Evolutionary conservation across 257 asterid genomes (phyloP).

Genomic region (Primulina tabacum): DNA sequence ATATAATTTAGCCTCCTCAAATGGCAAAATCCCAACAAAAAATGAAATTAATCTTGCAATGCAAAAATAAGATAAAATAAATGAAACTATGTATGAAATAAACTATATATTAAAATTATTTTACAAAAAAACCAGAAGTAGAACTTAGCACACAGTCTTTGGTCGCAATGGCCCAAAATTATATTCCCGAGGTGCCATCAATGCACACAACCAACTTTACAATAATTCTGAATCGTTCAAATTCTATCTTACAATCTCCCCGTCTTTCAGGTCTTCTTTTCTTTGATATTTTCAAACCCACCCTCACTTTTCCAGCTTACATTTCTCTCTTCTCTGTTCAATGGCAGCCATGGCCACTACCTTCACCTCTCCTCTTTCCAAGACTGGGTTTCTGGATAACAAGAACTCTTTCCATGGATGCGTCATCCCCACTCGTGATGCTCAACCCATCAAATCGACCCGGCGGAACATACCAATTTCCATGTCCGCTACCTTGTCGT

Average conservation of each 20-base stretch:
- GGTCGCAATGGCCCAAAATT: no score
- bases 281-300: conserved; percentile 34
- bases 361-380: conserved; percentile 50
- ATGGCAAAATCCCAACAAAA: no score
- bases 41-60: no score
- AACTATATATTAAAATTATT: no score
- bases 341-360: conserved; percentile 85
- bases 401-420: conserved; percentile 59
- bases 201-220: no score
- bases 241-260: conserved; percentile 39
- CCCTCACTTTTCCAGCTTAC: conserved; percentile 19
- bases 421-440: conserved; percentile 37
- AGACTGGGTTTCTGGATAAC: conserved; percentile 49
- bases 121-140: no score
- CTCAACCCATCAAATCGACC: conserved; percentile 38
- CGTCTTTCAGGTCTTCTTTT: conserved; percentile 31
- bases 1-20: no score
- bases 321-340: conserved; percentile 6
- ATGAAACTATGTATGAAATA: no score
- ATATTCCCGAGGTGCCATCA: background rate
- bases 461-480: conserved; percentile 34
- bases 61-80: no score
- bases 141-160: no score
- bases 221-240: conserved; percentile 44
- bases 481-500: conserved; percentile 49